phyloP scores from a whole-genome alignment of 2,329 filamentous ascomycete genomes.

The Phialocephala sp. region DNA sequence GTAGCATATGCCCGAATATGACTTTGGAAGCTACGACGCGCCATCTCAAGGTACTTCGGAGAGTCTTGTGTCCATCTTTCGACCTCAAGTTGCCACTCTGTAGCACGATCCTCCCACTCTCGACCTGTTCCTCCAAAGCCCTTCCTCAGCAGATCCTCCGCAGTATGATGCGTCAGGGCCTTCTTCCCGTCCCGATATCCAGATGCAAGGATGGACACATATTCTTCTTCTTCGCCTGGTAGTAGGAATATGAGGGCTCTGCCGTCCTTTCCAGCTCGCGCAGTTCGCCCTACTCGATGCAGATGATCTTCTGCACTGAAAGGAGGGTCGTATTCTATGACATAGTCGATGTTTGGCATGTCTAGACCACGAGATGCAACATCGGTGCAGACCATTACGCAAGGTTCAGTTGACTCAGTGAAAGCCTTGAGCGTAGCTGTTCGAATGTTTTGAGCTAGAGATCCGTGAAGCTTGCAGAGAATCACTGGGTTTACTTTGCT shows the following conservation, averaged over 20 bases:
- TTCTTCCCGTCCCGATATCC: constrained; percentile 56
- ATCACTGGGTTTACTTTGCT: constrained; percentile 78
- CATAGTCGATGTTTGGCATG: constrained; percentile 91
- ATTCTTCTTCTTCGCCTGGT: constrained; percentile 90
- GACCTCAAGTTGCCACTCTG: constrained; percentile 69
- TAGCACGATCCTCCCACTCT: constrained; percentile 70
- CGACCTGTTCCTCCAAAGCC: constrained; percentile 60
- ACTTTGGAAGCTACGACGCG: constrained; percentile 84
- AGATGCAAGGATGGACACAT: constrained; percentile 64
- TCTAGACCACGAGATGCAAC: constrained; percentile 95
- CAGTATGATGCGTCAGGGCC: constrained; percentile 67
- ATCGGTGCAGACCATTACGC: constrained; percentile 90
- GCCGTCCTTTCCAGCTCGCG: constrained; percentile 87
- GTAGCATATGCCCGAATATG: constrained; percentile 96
- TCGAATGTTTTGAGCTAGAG: constrained; percentile 83
- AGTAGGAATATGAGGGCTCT: constrained; percentile 88
- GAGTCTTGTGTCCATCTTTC: constrained; percentile 71
- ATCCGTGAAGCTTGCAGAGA: constrained; percentile 88
- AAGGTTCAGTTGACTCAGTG: constrained; percentile 72
- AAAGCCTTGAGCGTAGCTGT: constrained; percentile 87
- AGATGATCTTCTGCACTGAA: constrained; percentile 94
- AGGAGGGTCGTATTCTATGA: constrained; percentile 94
- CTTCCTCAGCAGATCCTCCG: constrained; percentile 70
- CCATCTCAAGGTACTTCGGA: constrained; percentile 76
- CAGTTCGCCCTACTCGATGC: constrained; percentile 92